Percentiles rank a stretch among this genome's conserved stretches.
phyloP scores from a whole-genome alignment of 2,329 filamentous ascomycete genomes.

The Pseudogymnoascus sp. region DNA sequence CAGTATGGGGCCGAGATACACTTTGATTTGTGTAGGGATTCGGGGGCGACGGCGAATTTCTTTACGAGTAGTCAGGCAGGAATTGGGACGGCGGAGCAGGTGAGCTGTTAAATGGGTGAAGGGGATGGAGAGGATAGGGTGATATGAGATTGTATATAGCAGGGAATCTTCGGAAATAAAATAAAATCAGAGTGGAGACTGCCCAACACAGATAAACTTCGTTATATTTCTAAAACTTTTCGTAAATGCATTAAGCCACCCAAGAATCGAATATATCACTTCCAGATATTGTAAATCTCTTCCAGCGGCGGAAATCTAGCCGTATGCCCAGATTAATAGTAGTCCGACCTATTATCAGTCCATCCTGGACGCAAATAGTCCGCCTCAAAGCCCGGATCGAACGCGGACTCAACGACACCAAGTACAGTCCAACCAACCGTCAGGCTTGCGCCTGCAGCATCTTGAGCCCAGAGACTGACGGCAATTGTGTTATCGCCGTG shows the following conservation, averaged over 20 bases:
- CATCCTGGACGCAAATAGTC: constrained; percentile 47
- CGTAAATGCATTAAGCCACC: not conserved
- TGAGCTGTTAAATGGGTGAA: not conserved
- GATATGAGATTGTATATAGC: not conserved
- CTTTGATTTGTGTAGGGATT: constrained; percentile 4
- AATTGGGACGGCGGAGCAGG: not conserved
- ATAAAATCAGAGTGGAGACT: too few relatives aligned
- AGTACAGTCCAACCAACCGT: constrained; percentile 45
- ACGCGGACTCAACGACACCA: constrained; percentile 48
- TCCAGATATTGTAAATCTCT: not conserved
- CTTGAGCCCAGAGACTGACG: constrained; percentile 52
- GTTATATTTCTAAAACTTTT: not conserved
- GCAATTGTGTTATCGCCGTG: constrained; percentile 51
- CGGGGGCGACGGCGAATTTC: not conserved
- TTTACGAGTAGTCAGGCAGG: not conserved
- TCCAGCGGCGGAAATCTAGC: not conserved
- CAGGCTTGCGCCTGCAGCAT: constrained; percentile 17
- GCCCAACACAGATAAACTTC: not conserved
- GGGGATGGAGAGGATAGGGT: not conserved
- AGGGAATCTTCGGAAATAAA: not conserved
- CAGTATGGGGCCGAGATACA: not conserved
- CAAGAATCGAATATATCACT: not conserved
- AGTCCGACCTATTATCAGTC: constrained; percentile 28
- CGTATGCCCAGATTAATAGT: not conserved
- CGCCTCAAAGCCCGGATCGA: constrained; percentile 44